phyloP scores from a whole-genome alignment of 1,284 basidiomycete species.

The Ganoderma sinense region DNA sequence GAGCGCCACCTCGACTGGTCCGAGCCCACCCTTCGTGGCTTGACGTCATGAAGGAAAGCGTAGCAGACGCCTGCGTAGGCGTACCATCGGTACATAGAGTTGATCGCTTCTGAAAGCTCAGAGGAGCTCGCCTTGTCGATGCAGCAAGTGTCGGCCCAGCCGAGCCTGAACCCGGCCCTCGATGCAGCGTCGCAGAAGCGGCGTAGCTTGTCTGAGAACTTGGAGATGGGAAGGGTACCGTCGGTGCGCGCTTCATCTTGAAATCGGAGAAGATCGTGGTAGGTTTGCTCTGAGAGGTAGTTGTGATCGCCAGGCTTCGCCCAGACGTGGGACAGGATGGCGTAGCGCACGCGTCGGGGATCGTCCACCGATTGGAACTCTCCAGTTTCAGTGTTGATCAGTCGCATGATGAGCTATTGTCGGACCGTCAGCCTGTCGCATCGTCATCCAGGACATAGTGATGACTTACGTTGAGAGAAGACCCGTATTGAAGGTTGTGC shows the following conservation, averaged over 20 bases:
- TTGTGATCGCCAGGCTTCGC: not conserved
- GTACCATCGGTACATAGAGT: slow-evolving; percentile 5
- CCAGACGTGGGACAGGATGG: not conserved
- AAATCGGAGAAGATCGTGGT: slow-evolving; percentile 8
- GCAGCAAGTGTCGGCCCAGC: slow-evolving; percentile 4
- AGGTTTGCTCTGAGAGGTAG: slow-evolving; percentile 6
- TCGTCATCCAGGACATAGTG: too few species aligned
- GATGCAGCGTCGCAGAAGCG: not conserved
- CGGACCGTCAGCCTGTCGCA: too few species aligned
- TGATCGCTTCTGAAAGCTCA: slow-evolving; percentile 3
- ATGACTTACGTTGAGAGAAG: too few species aligned
- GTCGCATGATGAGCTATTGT: slow-evolving; percentile 7
- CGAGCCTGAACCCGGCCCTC: not conserved
- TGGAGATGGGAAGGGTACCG: too few species aligned
- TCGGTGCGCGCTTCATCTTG: not conserved
- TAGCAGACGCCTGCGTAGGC: not conserved
- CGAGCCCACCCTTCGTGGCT: too few species aligned
- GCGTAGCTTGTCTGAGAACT: not conserved
- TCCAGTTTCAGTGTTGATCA: slow-evolving; percentile 10
- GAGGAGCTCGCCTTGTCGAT: slow-evolving; percentile 7
- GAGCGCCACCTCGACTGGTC: not conserved
- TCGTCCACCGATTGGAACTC: slow-evolving; percentile 13
- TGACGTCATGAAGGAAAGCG: not conserved
- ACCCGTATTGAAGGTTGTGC: too few species aligned
- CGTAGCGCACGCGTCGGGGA: slow-evolving; percentile 5